Percentiles rank a stretch among this genome's conserved stretches.
Evolutionary conservation across 305 asterid species (phyloP).

Genomic region (Solanum hybrid): DNA sequence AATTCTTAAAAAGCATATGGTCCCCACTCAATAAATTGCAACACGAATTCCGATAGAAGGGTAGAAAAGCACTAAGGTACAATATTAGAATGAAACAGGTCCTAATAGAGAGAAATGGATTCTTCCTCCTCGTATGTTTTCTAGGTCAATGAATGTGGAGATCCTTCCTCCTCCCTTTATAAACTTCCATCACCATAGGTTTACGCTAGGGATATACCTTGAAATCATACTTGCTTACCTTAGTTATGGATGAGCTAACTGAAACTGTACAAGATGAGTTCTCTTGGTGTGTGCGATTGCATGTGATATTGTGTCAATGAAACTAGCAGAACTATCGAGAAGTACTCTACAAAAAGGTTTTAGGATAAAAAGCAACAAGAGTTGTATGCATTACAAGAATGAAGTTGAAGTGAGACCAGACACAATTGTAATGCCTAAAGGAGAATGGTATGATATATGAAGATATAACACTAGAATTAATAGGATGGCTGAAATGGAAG

Average conservation of each 20-base stretch:
- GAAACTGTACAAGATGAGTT: background rate
- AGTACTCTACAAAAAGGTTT: background rate
- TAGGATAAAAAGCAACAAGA: background rate
- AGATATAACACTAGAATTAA: background rate
- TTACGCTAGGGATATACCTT: background rate
- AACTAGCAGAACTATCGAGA: background rate
- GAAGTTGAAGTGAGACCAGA: background rate
- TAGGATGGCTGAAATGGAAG: background rate
- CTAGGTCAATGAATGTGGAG: background rate
- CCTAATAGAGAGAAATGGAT: background rate
- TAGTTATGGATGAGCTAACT: background rate
- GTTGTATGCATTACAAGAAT: background rate
- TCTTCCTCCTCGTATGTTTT: background rate
- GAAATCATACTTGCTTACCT: background rate
- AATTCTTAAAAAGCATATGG: background rate
- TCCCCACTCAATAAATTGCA: background rate
- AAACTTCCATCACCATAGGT: background rate
- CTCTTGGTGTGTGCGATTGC: background rate
- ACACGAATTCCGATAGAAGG: background rate
- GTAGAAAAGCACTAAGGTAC: background rate
- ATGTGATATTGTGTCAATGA: background rate
- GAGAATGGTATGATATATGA: background rate
- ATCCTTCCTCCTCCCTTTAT: background rate
- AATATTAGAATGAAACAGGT: background rate
- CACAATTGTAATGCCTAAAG: background rate